These are phyloP conservation scores for Jamesozyma hellenica DNA, from an alignment of 805 yeast species.

Conservation along the genomic window DNA sequence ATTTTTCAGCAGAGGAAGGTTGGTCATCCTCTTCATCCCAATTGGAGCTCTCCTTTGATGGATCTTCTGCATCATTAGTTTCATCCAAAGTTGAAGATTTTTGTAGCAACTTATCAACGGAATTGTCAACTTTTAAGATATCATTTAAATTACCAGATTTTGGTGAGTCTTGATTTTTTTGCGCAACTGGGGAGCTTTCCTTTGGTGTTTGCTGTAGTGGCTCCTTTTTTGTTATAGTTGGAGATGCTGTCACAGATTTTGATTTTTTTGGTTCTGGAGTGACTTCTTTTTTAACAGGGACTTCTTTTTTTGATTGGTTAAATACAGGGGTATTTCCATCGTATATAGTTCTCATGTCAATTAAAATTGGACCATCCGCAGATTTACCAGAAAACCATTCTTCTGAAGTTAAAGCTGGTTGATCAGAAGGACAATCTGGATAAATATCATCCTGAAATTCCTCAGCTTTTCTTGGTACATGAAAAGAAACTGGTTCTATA, in stretches of 20 bases:
- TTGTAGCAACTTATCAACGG: slow-evolving; percentile 23
- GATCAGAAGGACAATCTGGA: slow-evolving; percentile 78
- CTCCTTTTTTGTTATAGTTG: slow-evolving; percentile 3
- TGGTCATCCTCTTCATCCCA: slow-evolving; percentile 29
- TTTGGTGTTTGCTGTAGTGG: slow-evolving; percentile 8
- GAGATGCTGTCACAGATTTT: neutral
- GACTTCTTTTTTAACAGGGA: slow-evolving; percentile 4
- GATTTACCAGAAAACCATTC: slow-evolving; percentile 76
- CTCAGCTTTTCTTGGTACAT: slow-evolving; percentile 90
- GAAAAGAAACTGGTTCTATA: slow-evolving; percentile 85
- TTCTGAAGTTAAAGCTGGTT: slow-evolving; percentile 66
- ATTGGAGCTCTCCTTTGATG: slow-evolving; percentile 24
- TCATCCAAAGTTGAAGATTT: slow-evolving; percentile 25
- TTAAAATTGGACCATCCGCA: slow-evolving; percentile 72
- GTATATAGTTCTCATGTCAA: slow-evolving; percentile 65
- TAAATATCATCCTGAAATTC: slow-evolving; percentile 86
- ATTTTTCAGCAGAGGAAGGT: slow-evolving; percentile 7
- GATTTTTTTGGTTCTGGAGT: neutral
- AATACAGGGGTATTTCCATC: slow-evolving; percentile 59
- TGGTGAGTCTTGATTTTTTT: slow-evolving; percentile 5
- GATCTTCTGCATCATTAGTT: slow-evolving; percentile 28
- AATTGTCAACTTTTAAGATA: slow-evolving; percentile 16
- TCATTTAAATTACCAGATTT: slow-evolving; percentile 14
- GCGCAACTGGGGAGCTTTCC: slow-evolving; percentile 9
- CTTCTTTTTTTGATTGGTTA: slow-evolving; percentile 24